Evolutionary conservation across 2,329 filamentous ascomycete species (phyloP), one percentile per base, ranked within the genome.

Genomic region (Coleophoma crateriformis): DNA sequence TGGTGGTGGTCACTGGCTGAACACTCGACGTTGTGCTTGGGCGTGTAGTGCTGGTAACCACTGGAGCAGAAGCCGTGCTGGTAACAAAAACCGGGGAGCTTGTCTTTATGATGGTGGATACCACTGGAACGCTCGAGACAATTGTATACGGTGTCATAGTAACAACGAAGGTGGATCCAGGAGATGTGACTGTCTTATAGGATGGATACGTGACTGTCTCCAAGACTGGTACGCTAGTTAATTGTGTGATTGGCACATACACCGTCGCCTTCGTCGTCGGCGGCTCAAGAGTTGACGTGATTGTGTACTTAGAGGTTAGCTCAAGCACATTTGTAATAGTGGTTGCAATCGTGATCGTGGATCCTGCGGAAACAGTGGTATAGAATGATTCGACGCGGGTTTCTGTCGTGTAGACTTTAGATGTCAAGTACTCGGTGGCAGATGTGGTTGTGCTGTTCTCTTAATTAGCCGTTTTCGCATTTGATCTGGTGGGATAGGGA

Each of bases 261-360:
- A 62, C 51, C 0, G 60, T 64, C 7, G 50, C 50, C 43, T 59
- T 54, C 1, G 54, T 57, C 14, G 58, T 63, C 10, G 58, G 60
- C 3, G 58, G 50, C 34, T 58, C 54, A 6, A 49, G 10, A 4
- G 57, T 63, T 14, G 50, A 44, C 5, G 61, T 63, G 5, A 63
- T 33, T 1, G 56, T 60, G 35, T 57, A 56, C 7, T 49, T 46
- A 7, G 51, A 68, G 50, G 76, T 72, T 33, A 75, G 51, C 55
- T 73, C 67, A 11, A 64, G 57, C 38, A 69, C 67, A 44, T 72
- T 69, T n/a, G 67, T 60, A 14, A 72, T 67, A 48, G 71, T 76
- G 20, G 70, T 64, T 1, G 71, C 70, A 32, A 74, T 58, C 3
- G 72, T 67, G 41, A 71, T 58, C 10, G 71, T 76, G 43, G 58